phyloP scores from a whole-genome alignment of 2,329 filamentous ascomycete species.

The Monilinia fructigena region DNA sequence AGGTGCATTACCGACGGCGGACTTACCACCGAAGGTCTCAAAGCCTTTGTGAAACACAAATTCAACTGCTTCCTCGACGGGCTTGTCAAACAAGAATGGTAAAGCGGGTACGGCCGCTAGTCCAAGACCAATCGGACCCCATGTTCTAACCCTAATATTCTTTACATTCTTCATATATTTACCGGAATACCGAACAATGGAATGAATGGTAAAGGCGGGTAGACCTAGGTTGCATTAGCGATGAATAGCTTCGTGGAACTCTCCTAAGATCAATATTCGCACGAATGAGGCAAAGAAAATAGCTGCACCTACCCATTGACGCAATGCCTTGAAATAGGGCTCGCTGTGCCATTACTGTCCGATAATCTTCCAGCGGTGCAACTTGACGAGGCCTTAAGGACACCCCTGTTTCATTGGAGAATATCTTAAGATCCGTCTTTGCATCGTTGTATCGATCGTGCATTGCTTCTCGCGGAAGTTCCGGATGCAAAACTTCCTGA shows the following conservation, averaged over 20 bases:
- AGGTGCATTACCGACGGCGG: conserved; percentile 55
- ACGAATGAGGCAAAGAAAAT: conserved; percentile 47
- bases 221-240: conserved; percentile 23
- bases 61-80: conserved; percentile 88
- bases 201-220: conserved; percentile 43
- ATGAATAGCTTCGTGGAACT: too few relatives aligned
- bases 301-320: conserved; percentile 77
- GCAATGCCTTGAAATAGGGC: conserved; percentile 88
- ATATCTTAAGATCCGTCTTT: conserved; percentile 27
- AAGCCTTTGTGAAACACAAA: conserved; percentile 86
- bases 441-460: conserved; percentile 39
- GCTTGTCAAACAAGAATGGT: conserved; percentile 83
- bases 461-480: conserved; percentile 47
- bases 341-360: conserved; percentile 86
- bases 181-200: conserved; percentile 85
- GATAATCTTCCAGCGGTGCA: conserved; percentile 81
- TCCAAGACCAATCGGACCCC: conserved; percentile 85
- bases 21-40: conserved; percentile 63
- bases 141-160: conserved; percentile 74
- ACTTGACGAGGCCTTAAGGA: conserved; percentile 47
- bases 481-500: conserved; percentile 69
- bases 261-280: neutral
- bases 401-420: conserved; percentile 25
- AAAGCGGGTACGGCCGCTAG: conserved; percentile 77
- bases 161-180: conserved; percentile 79